Evolutionary conservation across 2,329 filamentous ascomycete genomes (phyloP).

Genomic region (Colletotrichum noveboracense): DNA sequence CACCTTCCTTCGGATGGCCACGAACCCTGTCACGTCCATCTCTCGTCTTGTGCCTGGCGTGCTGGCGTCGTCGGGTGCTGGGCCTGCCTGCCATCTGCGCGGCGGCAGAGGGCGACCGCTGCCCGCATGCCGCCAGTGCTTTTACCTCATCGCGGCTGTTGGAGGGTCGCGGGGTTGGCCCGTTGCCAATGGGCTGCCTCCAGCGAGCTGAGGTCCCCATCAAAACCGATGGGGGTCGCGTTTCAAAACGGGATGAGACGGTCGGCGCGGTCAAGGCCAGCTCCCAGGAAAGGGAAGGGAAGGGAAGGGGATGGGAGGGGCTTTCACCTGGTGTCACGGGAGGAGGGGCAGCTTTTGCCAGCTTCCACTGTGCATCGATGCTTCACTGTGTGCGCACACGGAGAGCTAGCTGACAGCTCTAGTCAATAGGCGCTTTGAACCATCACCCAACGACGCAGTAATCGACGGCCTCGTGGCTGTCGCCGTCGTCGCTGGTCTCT

Average conservation of each 20-base stretch:
- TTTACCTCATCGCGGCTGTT: not conserved
- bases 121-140: not conserved
- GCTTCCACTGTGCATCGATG: not conserved
- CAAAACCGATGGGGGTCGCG: constrained; percentile 5
- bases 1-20: not conserved
- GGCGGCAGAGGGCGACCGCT: not conserved
- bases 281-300: not conserved
- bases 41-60: not conserved
- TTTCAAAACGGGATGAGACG: constrained; percentile 21
- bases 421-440: not conserved
- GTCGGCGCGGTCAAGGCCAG: constrained; percentile 18
- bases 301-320: too few species aligned
- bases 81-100: not conserved
- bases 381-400: not conserved
- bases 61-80: not conserved
- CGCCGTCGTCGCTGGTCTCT: not conserved
- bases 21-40: not conserved
- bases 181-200: constrained; percentile 17
- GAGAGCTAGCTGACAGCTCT: not conserved
- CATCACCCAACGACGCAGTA: not conserved
- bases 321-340: not conserved
- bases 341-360: not conserved
- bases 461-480: not conserved
- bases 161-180: constrained; percentile 7
- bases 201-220: not conserved